Conservation (phyloP, 805 yeast genomes). For the Nakazawaea sp. region DNA sequence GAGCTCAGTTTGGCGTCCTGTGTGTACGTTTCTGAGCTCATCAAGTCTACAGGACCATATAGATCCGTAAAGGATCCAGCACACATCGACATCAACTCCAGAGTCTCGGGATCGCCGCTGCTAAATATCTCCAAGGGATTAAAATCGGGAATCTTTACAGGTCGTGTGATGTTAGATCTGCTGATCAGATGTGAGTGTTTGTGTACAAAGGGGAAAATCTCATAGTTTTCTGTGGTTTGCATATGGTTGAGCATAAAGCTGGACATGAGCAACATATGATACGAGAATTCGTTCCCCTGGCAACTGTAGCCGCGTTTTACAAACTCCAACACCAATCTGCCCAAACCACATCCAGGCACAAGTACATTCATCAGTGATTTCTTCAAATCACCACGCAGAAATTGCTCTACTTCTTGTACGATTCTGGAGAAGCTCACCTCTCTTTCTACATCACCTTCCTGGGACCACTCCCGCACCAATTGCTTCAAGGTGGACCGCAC, state of each 20-base stretch:
- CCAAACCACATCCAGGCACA: constrained; percentile 63
- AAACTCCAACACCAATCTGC: constrained; percentile 49
- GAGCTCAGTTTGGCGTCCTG: constrained; percentile 29
- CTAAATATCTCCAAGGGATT: constrained; percentile 32
- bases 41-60: constrained; percentile 44
- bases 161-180: constrained; percentile 41
- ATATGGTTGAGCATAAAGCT: constrained; percentile 46
- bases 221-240: constrained; percentile 28
- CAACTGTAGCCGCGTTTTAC: constrained; percentile 48
- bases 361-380: constrained; percentile 39
- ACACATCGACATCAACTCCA: constrained; percentile 58
- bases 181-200: constrained; percentile 37
- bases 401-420: constrained; percentile 24
- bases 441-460: constrained; percentile 43
- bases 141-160: constrained; percentile 46
- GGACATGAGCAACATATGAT: constrained; percentile 56
- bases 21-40: constrained; percentile 28
- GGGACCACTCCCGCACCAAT: constrained; percentile 55
- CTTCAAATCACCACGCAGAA: constrained; percentile 13
- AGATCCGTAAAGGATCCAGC: constrained; percentile 69
- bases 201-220: constrained; percentile 51
- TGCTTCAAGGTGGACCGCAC: constrained; percentile 51
- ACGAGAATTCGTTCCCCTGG: constrained; percentile 65
- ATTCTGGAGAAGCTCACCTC: constrained; percentile 30
- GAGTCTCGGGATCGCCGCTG: constrained; percentile 16